Percentiles rank a stretch among this genome's conserved stretches.
These are phyloP conservation scores for Globisporangium alternatum DNA, from an alignment of 352 stramenopile genomes.

Conservation along the genomic window DNA sequence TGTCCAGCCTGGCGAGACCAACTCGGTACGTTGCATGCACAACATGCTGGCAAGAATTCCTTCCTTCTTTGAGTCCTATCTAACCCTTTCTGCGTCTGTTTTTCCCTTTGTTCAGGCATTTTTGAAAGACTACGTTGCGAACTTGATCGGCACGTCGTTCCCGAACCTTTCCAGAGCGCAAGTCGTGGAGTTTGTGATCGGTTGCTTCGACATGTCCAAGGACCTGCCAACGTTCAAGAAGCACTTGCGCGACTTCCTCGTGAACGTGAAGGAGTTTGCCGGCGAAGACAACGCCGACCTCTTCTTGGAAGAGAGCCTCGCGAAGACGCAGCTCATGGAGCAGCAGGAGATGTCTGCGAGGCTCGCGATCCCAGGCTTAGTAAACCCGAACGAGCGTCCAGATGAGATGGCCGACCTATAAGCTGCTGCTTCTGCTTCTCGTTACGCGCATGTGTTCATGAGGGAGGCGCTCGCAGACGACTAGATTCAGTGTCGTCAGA, in stretches of 20 bases:
- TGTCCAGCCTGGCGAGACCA: slow-evolving; percentile 68
- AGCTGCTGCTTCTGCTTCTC: slow-evolving; percentile 3
- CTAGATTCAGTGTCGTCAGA: background rate
- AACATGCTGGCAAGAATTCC: background rate
- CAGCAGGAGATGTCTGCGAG: slow-evolving; percentile 80
- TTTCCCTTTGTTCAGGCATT: slow-evolving; percentile 57
- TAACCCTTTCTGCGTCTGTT: background rate
- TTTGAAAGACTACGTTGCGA: slow-evolving; percentile 96
- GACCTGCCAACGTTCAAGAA: slow-evolving; percentile 98
- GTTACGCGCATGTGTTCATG: slow-evolving; percentile 2
- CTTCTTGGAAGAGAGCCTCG: slow-evolving; percentile 95
- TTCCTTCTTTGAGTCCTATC: background rate
- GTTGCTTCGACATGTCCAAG: slow-evolving; percentile 97
- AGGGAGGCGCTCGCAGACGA: slow-evolving; percentile 1
- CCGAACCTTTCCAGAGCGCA: slow-evolving; percentile 93
- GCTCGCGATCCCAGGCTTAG: slow-evolving; percentile 87
- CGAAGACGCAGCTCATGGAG: slow-evolving; percentile 82
- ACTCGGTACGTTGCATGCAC: slow-evolving; percentile 47
- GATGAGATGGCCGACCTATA: slow-evolving; percentile 90
- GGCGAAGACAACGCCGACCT: slow-evolving; percentile 97
- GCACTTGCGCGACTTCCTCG: slow-evolving; percentile 98
- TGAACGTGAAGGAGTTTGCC: slow-evolving; percentile 98
- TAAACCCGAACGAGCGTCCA: slow-evolving; percentile 89
- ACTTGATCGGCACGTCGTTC: slow-evolving; percentile 96
- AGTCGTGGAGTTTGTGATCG: slow-evolving; percentile 96